Base-by-base conservation (phyloP, 139 green algal species). In the Bryopsis sp. region DNA sequence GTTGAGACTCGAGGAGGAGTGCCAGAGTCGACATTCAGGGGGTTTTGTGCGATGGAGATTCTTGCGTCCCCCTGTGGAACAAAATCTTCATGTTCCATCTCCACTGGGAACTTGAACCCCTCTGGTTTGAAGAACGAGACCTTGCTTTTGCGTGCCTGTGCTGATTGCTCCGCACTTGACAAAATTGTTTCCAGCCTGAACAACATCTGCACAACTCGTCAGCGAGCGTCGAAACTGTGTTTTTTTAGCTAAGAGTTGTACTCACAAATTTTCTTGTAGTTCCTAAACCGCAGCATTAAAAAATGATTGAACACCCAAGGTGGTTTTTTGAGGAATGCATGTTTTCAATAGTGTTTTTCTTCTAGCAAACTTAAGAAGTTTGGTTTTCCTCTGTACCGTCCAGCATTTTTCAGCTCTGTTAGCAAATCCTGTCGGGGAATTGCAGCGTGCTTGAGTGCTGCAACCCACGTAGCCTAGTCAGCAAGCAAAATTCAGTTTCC, bases 91-190 rank as follows among this genome's bases (percentile, higher is more conserved):
- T n/a, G n/a, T n/a, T n/a, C n/a, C n/a, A n/a, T n/a, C n/a, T n/a
- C n/a, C n/a, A n/a, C n/a, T n/a, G n/a, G n/a, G n/a, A n/a, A n/a
- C n/a, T n/a, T n/a, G n/a, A n/a, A n/a, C n/a, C n/a, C n/a, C n/a
- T n/a, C 58, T 65, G 58, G 58, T 26, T 22, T 39, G 31, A 65
- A 65, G 58, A 65, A 65, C 28, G 58, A 65, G 29, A 65, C 58
- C 24, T 39, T 65, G 26, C 4, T 65, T 33, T 39, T 65, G 4
- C 31, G 31, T 39, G 58, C 6, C 5, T 65, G 39, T 26, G 39
- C 32, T 7, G 43, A 22, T 22, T 5, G 15, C 4, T 65, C 58
- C n/a, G 8, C 19, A 6, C 24, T 65, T 5, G 58, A 39, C 6
- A 65, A 43, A 7, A 65, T 8, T 46, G 6, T 22, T 5, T 65